These are phyloP conservation scores for Crotalaria pallida DNA, from an alignment of 306 rosid genomes.

Conservation along the genomic window DNA sequence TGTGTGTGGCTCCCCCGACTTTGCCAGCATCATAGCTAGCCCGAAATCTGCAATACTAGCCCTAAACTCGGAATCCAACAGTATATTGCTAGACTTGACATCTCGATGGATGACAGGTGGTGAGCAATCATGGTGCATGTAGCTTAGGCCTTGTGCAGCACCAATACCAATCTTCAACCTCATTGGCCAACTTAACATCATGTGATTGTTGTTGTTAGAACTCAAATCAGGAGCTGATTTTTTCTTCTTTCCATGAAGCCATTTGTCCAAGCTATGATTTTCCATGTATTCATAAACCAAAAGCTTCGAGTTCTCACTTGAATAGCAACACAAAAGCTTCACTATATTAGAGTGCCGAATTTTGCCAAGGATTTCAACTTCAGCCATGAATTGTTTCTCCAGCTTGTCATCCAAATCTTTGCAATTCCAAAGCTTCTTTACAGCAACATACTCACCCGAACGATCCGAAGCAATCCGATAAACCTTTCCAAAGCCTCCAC, in stretches of 20 bases:
- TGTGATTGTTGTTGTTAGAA: slow-evolving; percentile 12
- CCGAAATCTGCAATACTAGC: slow-evolving; percentile 94
- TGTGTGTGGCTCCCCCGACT: slow-evolving; percentile 45
- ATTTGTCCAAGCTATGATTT: slow-evolving; percentile 71
- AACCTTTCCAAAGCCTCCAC: slow-evolving; percentile 87
- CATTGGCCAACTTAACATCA: slow-evolving; percentile 61
- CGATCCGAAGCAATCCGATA: slow-evolving; percentile 48
- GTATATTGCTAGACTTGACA: slow-evolving; percentile 85
- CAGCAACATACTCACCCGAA: slow-evolving; percentile 56
- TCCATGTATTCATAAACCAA: slow-evolving; percentile 89
- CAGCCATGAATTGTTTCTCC: slow-evolving; percentile 68
- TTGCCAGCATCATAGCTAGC: slow-evolving; percentile 61
- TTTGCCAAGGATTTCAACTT: slow-evolving; percentile 60
- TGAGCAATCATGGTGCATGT: slow-evolving; percentile 87
- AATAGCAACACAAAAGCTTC: slow-evolving; percentile 71
- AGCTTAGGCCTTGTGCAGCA: slow-evolving; percentile 78
- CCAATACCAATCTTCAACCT: slow-evolving; percentile 76
- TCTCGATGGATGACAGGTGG: slow-evolving; percentile 75
- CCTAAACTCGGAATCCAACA: slow-evolving; percentile 65
- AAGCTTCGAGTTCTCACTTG: slow-evolving; percentile 62
- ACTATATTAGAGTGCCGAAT: slow-evolving; percentile 85
- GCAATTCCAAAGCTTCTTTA: slow-evolving; percentile 59
- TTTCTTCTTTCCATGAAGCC: slow-evolving; percentile 63
- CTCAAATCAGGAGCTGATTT: slow-evolving; percentile 21
- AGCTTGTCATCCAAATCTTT: slow-evolving; percentile 38